Conservation (phyloP, 768 basidiomycete genomes). For the Pulveroboletus frians region DNA sequence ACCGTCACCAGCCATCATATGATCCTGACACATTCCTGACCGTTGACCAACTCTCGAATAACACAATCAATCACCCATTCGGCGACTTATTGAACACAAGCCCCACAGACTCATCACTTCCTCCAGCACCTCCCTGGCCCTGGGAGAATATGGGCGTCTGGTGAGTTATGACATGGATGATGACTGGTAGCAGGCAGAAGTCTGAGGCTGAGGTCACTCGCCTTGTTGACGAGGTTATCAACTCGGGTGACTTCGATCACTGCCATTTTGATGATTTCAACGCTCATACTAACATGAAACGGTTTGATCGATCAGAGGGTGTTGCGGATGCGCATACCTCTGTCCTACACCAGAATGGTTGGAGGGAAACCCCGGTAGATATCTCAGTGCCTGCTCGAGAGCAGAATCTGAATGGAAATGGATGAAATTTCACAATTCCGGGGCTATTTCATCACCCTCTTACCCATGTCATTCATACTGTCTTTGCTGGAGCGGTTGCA, state of each 20-base stretch:
- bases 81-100: no score
- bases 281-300: constrained; percentile 9
- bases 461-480: constrained; percentile 6
- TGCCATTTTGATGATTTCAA: constrained; percentile 16
- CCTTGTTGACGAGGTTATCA: background rate
- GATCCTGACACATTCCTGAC: no score
- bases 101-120: no score
- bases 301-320: constrained; percentile 5
- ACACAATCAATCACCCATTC: no score
- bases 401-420: no score
- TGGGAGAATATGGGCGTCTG: constrained; percentile 6
- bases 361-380: background rate
- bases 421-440: constrained; percentile 7
- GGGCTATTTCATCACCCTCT: constrained; percentile 26
- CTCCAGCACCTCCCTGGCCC: constrained; percentile 4
- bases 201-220: no score
- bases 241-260: background rate
- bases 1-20: no score
- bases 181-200: background rate
- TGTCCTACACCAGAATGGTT: background rate
- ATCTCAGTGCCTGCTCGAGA: constrained; percentile 29
- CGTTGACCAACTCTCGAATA: no score
- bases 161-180: constrained; percentile 13
- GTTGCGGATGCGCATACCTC: no score
- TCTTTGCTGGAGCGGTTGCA: background rate